Evolutionary conservation across 2,329 filamentous ascomycete species (phyloP), one percentile per base, ranked within the genome.

Genomic region (Fusarium chaquense): DNA sequence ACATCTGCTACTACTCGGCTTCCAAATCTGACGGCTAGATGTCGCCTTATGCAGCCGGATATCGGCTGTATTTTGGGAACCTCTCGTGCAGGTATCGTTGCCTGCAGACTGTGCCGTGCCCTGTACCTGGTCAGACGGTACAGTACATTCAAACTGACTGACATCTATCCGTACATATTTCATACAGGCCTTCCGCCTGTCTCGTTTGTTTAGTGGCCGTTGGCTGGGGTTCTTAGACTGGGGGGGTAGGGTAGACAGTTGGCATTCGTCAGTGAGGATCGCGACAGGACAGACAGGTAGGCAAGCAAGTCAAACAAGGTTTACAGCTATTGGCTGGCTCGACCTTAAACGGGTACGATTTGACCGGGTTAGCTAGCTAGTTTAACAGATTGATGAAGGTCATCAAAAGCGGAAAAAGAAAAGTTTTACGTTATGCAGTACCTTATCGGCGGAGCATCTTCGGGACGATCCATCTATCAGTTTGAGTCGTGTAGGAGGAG

Each of bases 381-480:
- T 57, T 44, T 45, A 51, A 43, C 28, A 63, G 47, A 49, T 55
- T 60, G 53, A 52, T 63, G 32, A 58, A 55, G 46, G 54, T 52
- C 50, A 58, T 41, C 35, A 58, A 59, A 59, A 57, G 36, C 40
- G 30, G 63, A 66, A 66, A 60, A 58, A 56, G 58, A 53, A 52
- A 70, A 69, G 71, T 71, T 56, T 65, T 69, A 62, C 66, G 64
- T 64, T 57, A 58, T 58, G 53, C 38, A 35, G 47, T 44, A 71
- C 64, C 68, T 73, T 67, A 67, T 74, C 65, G 67, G 71, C 72
- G 72, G 72, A 74, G 72, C 63, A 73, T 74, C 71, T 47, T 73
- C 71, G 72, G 71, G 65, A 63, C 64, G 65, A 68, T 68, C 47
- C 58, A 67, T 67, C n/a, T 43, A 51, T 35, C 43, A 59, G 43